Conservation (phyloP, 2,329 filamentous ascomycete species). For the Clarireedia hainanense region DNA sequence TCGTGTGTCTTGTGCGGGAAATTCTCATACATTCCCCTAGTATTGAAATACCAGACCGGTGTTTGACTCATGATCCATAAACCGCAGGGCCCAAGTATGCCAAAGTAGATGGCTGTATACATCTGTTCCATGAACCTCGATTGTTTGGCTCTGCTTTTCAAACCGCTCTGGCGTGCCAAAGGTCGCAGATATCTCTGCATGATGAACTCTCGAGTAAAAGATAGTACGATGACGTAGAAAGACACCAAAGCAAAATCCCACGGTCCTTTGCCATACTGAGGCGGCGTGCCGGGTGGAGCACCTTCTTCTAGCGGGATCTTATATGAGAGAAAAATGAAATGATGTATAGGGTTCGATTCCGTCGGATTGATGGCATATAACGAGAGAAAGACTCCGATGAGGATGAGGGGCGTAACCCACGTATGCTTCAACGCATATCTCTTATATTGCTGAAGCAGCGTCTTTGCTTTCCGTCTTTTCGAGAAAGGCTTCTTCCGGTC, state of each 20-base stretch:
- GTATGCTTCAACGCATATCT: constrained; percentile 45
- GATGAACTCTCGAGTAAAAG: constrained; percentile 88
- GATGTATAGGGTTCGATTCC: constrained; percentile 68
- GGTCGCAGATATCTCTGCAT: constrained; percentile 87
- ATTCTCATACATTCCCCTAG: constrained; percentile 76
- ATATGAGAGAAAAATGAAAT: constrained; percentile 87
- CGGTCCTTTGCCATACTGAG: constrained; percentile 78
- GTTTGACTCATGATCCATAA: constrained; percentile 85
- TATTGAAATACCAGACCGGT: constrained; percentile 94
- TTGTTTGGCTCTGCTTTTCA: constrained; percentile 69
- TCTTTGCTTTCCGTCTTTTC: constrained; percentile 29
- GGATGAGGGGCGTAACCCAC: constrained; percentile 56
- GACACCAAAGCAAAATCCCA: constrained; percentile 79
- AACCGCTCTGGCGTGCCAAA: constrained; percentile 60
- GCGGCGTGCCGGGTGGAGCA: constrained; percentile 34
- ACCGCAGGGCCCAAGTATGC: constrained; percentile 70
- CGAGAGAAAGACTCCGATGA: constrained; percentile 54
- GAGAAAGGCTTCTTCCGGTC: constrained; percentile 28
- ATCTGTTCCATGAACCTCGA: constrained; percentile 92
- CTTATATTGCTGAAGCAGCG: constrained; percentile 40
- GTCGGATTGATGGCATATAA: constrained; percentile 69
- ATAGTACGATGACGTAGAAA: constrained; percentile 84
- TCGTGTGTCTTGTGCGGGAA: constrained; percentile 81
- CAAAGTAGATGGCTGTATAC: constrained; percentile 90
- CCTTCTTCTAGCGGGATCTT: constrained; percentile 47